Conservation (phyloP, 768 basidiomycete species). For the Agaricus sinodeliciosus region DNA sequence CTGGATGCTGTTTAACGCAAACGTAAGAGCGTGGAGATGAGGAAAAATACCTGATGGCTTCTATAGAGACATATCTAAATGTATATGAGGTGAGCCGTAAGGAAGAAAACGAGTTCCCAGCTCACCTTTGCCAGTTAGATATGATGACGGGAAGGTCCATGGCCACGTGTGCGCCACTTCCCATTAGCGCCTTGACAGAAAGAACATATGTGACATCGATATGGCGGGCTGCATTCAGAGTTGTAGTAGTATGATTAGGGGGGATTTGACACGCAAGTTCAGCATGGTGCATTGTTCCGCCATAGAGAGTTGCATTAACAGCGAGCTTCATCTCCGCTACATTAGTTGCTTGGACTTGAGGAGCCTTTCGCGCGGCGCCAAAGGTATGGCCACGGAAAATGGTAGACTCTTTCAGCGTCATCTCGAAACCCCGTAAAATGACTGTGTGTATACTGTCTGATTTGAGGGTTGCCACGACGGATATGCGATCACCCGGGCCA, state of each 20-base stretch:
- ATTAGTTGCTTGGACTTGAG: slow-evolving; percentile 44
- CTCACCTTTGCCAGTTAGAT: slow-evolving; percentile 82
- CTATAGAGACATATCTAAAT: slow-evolving; percentile 58
- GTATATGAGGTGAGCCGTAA: slow-evolving; percentile 5
- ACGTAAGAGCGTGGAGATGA: slow-evolving; percentile 20
- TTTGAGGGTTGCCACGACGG: slow-evolving; percentile 64
- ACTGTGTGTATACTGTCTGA: slow-evolving; percentile 64
- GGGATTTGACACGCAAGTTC: slow-evolving; percentile 71
- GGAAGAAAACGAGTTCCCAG: slow-evolving; percentile 7
- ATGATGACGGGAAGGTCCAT: slow-evolving; percentile 77
- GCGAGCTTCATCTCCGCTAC: slow-evolving; percentile 69
- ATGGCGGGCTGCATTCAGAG: slow-evolving; percentile 74
- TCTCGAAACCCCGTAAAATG: slow-evolving; percentile 78
- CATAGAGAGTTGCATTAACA: slow-evolving; percentile 67
- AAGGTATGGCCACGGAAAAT: slow-evolving; percentile 64
- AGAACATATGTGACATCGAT: slow-evolving; percentile 83
- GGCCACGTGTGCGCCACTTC: slow-evolving; percentile 51
- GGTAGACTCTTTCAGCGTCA: slow-evolving; percentile 71
- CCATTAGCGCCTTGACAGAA: slow-evolving; percentile 71
- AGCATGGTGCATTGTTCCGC: slow-evolving; percentile 61
- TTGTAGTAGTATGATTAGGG: slow-evolving; percentile 69
- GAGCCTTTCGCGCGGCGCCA: slow-evolving; percentile 46
- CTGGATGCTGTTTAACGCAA: slow-evolving; percentile 18
- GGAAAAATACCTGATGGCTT: slow-evolving; percentile 47
- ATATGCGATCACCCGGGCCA: slow-evolving; percentile 79